phyloP scores from a whole-genome alignment of 2,329 filamentous ascomycete genomes.

The Keithomyces neogunnii region DNA sequence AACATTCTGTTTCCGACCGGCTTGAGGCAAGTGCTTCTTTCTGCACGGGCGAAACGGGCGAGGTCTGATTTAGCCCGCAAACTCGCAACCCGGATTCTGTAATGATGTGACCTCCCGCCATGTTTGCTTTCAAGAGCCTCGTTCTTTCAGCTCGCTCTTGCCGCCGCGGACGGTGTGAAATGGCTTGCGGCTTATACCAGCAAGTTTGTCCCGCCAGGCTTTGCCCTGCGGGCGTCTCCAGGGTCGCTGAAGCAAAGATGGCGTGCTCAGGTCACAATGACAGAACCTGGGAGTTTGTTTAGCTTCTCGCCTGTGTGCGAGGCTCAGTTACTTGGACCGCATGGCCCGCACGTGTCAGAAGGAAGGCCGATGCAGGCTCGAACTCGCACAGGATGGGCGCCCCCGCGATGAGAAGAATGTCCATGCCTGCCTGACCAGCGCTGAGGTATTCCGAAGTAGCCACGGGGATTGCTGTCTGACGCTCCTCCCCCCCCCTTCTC shows the following conservation, averaged over 20 bases:
- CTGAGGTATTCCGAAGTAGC: not conserved
- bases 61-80: too few relatives aligned
- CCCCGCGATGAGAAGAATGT: not conserved
- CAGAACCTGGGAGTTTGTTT: not conserved
- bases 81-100: too few relatives aligned
- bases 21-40: not conserved
- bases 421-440: too few relatives aligned
- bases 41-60: not conserved
- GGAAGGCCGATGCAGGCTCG: not conserved
- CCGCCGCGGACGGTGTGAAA: not conserved
- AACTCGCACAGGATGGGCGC: constrained; percentile 1
- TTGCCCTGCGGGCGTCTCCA: not conserved
- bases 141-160: not conserved
- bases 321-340: not conserved
- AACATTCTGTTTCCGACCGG: not conserved
- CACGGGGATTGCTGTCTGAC: not conserved
- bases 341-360: constrained; percentile 6
- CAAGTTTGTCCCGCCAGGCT: not conserved
- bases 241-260: constrained; percentile 1
- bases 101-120: not conserved
- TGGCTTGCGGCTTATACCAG: not conserved
- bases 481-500: not conserved
- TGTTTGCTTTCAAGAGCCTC: not conserved
- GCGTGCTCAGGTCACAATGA: not conserved
- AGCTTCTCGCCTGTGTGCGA: not conserved